Percentiles rank a stretch among this genome's conserved stretches.
Evolutionary conservation across 768 basidiomycete species (phyloP).

Genomic region (Mycena vulgaris): DNA sequence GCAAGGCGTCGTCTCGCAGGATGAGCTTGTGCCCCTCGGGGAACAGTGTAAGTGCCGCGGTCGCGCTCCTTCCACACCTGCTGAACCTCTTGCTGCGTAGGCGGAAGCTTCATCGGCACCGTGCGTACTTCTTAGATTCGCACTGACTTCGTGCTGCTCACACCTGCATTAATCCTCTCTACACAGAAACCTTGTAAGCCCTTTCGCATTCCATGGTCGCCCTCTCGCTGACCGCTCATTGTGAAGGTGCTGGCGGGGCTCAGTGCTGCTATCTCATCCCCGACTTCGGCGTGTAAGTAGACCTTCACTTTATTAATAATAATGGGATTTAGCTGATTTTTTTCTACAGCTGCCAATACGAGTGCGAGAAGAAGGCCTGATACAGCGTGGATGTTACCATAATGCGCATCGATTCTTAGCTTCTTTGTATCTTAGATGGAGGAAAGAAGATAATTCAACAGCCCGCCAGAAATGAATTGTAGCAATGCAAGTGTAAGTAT

Average conservation of each 20-base stretch:
- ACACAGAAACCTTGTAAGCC: slow-evolving; percentile 15
- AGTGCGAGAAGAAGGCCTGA: slow-evolving; percentile 5
- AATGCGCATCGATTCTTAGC: neutral
- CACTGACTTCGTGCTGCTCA: neutral
- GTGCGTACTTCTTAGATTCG: neutral
- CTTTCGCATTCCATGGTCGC: neutral
- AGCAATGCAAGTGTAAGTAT: slow-evolving; percentile 36
- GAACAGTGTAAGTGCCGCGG: slow-evolving; percentile 9
- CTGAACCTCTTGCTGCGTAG: neutral
- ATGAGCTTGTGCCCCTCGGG: slow-evolving; percentile 19
- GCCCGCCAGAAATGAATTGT: slow-evolving; percentile 21
- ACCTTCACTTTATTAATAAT: neutral
- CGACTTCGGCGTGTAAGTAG: slow-evolving; percentile 23
- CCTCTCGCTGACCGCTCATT: neutral
- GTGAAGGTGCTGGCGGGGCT: neutral
- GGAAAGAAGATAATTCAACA: neutral
- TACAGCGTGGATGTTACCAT: neutral
- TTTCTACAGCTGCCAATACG: slow-evolving; percentile 7
- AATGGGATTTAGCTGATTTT: neutral
- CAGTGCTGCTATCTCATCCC: slow-evolving; percentile 32
- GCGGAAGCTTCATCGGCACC: slow-evolving; percentile 28
- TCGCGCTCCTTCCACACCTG: neutral
- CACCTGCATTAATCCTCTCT: neutral
- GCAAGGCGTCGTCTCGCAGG: slow-evolving; percentile 16
- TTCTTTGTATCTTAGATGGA: too few species aligned